phyloP scores from a whole-genome alignment of 208 protist genomes.

The Polymyxa betae region DNA sequence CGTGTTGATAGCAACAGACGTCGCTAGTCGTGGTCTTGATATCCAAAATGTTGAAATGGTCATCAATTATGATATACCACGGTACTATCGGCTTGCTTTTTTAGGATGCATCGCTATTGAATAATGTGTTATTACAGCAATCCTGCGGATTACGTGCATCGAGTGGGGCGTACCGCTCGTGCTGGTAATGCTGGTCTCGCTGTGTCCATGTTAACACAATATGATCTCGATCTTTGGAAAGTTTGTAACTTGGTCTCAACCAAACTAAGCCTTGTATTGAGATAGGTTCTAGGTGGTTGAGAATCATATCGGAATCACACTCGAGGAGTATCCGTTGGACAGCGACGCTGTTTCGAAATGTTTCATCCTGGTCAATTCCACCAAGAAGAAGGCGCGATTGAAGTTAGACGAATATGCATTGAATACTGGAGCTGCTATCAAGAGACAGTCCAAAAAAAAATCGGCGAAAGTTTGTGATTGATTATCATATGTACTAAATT shows the following conservation, averaged over 20 bases:
- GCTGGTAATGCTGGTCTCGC: conserved; percentile 67
- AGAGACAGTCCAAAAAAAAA: background rate
- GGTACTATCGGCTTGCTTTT: background rate
- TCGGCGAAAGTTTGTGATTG: background rate
- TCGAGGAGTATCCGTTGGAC: background rate
- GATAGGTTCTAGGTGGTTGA: background rate
- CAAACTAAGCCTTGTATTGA: background rate
- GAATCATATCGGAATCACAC: conserved; percentile 40
- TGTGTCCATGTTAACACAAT: conserved; percentile 69
- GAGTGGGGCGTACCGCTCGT: conserved; percentile 68
- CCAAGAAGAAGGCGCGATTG: background rate
- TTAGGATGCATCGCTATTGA: background rate
- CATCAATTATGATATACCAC: conserved; percentile 75
- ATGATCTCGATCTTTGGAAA: conserved; percentile 9
- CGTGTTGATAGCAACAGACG: conserved; percentile 72
- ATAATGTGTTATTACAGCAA: background rate
- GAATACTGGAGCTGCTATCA: background rate
- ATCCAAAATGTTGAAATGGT: conserved; percentile 75
- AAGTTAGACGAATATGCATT: conserved; percentile 12
- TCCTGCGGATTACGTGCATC: conserved; percentile 72
- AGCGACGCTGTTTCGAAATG: background rate
- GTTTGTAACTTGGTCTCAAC: background rate
- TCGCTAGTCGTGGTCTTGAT: conserved; percentile 73
- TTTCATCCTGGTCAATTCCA: conserved; percentile 17
- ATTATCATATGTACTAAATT: too few relatives aligned